phyloP scores from a whole-genome alignment of 2,329 filamentous ascomycete genomes.

The Aurifilum marmelostoma region DNA sequence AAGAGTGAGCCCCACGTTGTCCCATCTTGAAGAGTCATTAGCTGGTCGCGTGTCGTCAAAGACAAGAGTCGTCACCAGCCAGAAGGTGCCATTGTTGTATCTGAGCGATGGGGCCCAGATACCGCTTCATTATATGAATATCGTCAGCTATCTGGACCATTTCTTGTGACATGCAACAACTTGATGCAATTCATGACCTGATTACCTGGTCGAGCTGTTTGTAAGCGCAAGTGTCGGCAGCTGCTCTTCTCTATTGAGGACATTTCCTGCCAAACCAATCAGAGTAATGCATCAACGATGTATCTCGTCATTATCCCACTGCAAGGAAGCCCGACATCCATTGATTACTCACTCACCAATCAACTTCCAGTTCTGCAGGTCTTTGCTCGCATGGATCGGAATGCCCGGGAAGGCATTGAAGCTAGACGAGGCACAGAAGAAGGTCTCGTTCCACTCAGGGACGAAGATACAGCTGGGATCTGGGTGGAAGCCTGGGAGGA shows the following conservation, averaged over 20 bases:
- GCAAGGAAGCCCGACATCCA: no score
- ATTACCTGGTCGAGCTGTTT: slow-evolving; percentile 38
- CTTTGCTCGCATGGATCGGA: slow-evolving; percentile 48
- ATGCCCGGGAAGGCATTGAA: slow-evolving; percentile 50
- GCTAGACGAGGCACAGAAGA: slow-evolving; percentile 48
- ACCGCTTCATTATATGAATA: slow-evolving; percentile 31
- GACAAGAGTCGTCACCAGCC: slow-evolving; percentile 38
- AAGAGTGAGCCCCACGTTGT: slow-evolving; percentile 36
- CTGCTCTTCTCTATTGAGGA: slow-evolving; percentile 41
- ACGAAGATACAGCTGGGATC: slow-evolving; percentile 48
- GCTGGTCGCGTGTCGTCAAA: slow-evolving; percentile 41
- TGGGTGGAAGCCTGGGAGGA: slow-evolving; percentile 48
- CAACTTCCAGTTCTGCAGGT: slow-evolving; percentile 47
- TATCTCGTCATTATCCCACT: no score
- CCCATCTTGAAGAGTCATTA: slow-evolving; percentile 41
- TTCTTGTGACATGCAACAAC: neutral
- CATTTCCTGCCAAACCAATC: slow-evolving; percentile 36
- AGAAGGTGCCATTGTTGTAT: slow-evolving; percentile 38
- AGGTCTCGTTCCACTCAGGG: slow-evolving; percentile 42
- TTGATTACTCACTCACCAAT: slow-evolving; percentile 36
- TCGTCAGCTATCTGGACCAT: neutral
- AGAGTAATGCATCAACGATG: neutral
- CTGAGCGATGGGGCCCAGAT: slow-evolving; percentile 41
- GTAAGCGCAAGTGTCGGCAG: slow-evolving; percentile 39
- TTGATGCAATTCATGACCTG: no score